phyloP scores from a whole-genome alignment of 495 filamentous ascomycete species.

The Staphylotrichum longicolle region DNA sequence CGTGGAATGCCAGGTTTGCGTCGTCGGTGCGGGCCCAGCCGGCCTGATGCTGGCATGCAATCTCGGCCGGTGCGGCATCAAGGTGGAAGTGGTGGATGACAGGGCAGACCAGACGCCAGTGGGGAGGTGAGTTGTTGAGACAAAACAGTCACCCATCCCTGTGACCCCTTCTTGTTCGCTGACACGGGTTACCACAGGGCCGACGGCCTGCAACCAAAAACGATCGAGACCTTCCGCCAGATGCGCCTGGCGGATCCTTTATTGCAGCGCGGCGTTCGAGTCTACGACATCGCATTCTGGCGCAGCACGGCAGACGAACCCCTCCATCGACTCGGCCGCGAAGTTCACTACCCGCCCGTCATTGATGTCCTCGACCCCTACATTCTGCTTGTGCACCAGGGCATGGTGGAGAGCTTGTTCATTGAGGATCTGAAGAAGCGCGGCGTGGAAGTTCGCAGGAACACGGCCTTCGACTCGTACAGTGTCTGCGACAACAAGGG shows the following conservation, averaged over 20 bases:
- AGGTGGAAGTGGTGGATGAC: conserved; percentile 61
- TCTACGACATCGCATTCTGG: conserved; percentile 74
- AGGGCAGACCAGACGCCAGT: conserved; percentile 59
- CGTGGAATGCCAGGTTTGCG: conserved; percentile 53
- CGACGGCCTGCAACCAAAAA: conserved; percentile 65
- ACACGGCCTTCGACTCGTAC: conserved; percentile 56
- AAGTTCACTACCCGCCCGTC: conserved; percentile 50
- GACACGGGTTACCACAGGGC: conserved; percentile 40
- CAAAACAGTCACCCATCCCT: too few relatives aligned
- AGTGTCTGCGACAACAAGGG: conserved; percentile 40
- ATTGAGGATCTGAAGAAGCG: conserved; percentile 60
- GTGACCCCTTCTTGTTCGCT: not conserved
- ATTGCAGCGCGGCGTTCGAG: conserved; percentile 58
- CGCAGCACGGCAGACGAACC: conserved; percentile 56
- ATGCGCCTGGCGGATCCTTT: conserved; percentile 64
- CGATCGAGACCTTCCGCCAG: conserved; percentile 52
- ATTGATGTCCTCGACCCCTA: conserved; percentile 70
- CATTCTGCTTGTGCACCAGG: conserved; percentile 71
- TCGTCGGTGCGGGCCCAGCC: conserved; percentile 69
- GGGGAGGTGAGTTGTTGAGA: conserved; percentile 43
- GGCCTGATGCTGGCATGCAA: conserved; percentile 71
- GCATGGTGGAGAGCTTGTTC: conserved; percentile 67
- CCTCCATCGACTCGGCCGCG: conserved; percentile 54
- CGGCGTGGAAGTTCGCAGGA: conserved; percentile 56
- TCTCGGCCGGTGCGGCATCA: conserved; percentile 62